Percentiles rank a stretch among this genome's conserved stretches.
Conservation (phyloP, 2,329 filamentous ascomycete species). For the Xenoacremonium recifei region DNA sequence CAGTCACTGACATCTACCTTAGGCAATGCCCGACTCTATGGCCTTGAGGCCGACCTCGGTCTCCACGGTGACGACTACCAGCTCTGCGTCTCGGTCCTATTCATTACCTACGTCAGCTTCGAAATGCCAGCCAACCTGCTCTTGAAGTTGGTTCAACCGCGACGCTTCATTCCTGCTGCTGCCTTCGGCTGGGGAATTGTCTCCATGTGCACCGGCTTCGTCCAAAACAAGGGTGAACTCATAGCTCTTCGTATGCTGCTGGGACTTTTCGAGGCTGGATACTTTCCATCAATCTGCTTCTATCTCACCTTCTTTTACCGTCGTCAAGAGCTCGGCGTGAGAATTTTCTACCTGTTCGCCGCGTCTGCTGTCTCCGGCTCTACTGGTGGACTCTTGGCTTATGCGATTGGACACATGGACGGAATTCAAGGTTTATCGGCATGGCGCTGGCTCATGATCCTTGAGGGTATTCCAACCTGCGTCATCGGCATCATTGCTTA, state of each 20-base stretch:
- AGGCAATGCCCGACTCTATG: constrained; percentile 33
- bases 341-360: constrained; percentile 48
- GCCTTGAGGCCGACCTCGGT: constrained; percentile 32
- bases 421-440: constrained; percentile 41
- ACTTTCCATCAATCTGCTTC: constrained; percentile 24
- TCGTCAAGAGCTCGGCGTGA: constrained; percentile 50
- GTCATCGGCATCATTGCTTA: constrained; percentile 1
- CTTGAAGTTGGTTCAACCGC: constrained; percentile 32
- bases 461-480: constrained; percentile 38
- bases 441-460: constrained; percentile 51
- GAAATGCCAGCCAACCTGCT: constrained; percentile 31
- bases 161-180: constrained; percentile 27
- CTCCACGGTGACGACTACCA: constrained; percentile 27
- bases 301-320: constrained; percentile 34
- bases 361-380: constrained; percentile 48
- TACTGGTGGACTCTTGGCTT: constrained; percentile 43
- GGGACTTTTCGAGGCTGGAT: constrained; percentile 24
- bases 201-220: constrained; percentile 27
- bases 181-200: constrained; percentile 27
- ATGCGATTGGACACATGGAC: constrained; percentile 46
- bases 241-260: constrained; percentile 17
- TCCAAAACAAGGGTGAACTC: constrained; percentile 27
- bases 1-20: too few species aligned
- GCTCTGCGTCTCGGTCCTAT: constrained; percentile 32
- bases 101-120: constrained; percentile 30